Percentiles rank a stretch among this genome's conserved stretches.
Conservation (phyloP, 2,329 filamentous ascomycete species). For the Penicillium thymicola region DNA sequence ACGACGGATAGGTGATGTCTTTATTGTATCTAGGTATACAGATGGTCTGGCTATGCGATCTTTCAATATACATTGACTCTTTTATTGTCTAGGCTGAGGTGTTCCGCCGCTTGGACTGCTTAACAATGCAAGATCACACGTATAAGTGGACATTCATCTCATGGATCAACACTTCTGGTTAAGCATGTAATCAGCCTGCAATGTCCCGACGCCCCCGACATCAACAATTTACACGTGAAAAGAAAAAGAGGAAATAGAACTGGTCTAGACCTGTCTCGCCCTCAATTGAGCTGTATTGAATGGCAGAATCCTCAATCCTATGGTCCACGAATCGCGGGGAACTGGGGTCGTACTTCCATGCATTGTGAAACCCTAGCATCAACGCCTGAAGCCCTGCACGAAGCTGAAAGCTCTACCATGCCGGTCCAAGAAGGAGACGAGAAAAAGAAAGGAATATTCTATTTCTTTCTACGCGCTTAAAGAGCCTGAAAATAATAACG, state of each 20-base stretch:
- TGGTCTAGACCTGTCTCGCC: constrained; percentile 2
- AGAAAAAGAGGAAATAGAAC: neutral
- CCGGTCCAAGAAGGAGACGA: neutral
- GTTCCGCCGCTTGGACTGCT: neutral
- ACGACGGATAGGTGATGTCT: neutral
- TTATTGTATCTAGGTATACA: neutral
- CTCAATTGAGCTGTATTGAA: constrained; percentile 9
- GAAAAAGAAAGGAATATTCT: neutral
- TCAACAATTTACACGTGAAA: neutral
- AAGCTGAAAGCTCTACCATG: neutral
- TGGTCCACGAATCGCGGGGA: constrained; percentile 20
- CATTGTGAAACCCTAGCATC: constrained; percentile 11
- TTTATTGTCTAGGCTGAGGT: neutral
- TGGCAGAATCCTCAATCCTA: constrained; percentile 9
- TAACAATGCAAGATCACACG: neutral
- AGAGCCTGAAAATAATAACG: neutral
- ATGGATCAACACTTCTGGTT: too few species aligned
- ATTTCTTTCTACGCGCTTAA: neutral
- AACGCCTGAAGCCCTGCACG: neutral
- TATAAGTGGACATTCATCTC: neutral
- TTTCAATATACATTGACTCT: neutral
- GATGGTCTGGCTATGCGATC: neutral
- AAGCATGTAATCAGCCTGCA: neutral
- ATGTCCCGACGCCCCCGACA: neutral
- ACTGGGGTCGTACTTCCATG: constrained; percentile 18